These are phyloP conservation scores for Xylaria polymorpha DNA, from an alignment of 2,329 filamentous ascomycete species.

Conservation along the genomic window DNA sequence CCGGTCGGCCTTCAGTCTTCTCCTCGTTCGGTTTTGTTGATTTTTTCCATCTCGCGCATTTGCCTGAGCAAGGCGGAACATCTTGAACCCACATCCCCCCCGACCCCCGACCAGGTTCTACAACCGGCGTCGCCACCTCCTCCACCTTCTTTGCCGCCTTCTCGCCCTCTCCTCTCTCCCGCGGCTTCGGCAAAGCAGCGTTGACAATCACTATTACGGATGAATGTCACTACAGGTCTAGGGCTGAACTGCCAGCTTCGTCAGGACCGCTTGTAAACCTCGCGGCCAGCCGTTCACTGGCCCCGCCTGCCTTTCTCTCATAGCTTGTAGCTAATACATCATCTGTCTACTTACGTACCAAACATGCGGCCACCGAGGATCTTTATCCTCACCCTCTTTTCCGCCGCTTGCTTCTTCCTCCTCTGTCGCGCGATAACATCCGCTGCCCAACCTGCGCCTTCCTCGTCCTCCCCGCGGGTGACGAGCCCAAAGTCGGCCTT, in stretches of 20 bases:
- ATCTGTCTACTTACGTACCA: conserved; percentile 34
- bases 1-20: background rate
- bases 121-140: conserved; percentile 9
- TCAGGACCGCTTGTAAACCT: conserved; percentile 32
- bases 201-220: conserved; percentile 36
- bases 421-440: conserved; percentile 64
- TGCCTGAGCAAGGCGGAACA: background rate
- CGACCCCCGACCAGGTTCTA: background rate
- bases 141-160: background rate
- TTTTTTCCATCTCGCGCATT: conserved; percentile 5
- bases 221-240: conserved; percentile 41
- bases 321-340: conserved; percentile 10
- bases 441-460: conserved; percentile 47
- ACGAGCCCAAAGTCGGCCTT: conserved; percentile 58
- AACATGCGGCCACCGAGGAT: conserved; percentile 67
- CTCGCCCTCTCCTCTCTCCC: background rate
- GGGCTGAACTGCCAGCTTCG: conserved; percentile 48
- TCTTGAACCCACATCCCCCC: background rate
- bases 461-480: conserved; percentile 43
- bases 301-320: conserved; percentile 2
- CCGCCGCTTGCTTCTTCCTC: conserved; percentile 65
- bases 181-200: conserved; percentile 8
- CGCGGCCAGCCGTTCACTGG: background rate
- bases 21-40: background rate
- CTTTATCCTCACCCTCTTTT: conserved; percentile 65